Conservation (phyloP, 352 stramenopile genomes). For the Phytophthora kernoviae region DNA sequence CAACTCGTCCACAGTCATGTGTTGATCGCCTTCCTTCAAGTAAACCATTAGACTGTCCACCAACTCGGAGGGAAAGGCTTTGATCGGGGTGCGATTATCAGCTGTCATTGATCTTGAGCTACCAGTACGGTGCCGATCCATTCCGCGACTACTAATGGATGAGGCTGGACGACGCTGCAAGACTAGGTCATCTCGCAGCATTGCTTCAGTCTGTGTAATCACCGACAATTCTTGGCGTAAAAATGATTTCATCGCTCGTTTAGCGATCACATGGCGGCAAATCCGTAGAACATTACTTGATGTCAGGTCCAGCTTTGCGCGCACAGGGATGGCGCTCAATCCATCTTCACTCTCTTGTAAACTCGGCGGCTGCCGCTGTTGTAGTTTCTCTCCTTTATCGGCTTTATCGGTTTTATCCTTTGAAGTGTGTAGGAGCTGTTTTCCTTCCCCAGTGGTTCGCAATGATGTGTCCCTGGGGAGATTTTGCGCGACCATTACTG, state of each 20-base stretch:
- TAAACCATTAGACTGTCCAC: slow-evolving; percentile 54
- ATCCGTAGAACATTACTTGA: slow-evolving; percentile 70
- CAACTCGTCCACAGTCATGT: slow-evolving; percentile 69
- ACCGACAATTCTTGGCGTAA: slow-evolving; percentile 63
- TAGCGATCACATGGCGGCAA: slow-evolving; percentile 76
- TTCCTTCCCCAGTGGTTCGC: slow-evolving; percentile 42
- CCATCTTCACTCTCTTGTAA: slow-evolving; percentile 28
- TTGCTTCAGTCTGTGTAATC: slow-evolving; percentile 58
- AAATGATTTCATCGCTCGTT: slow-evolving; percentile 69
- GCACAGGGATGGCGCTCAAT: slow-evolving; percentile 10
- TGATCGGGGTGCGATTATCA: slow-evolving; percentile 41
- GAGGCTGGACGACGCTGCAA: slow-evolving; percentile 40
- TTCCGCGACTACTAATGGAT: slow-evolving; percentile 11
- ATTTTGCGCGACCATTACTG: slow-evolving; percentile 9
- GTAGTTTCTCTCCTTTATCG: slow-evolving; percentile 13
- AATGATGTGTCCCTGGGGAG: slow-evolving; percentile 41
- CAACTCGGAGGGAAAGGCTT: slow-evolving; percentile 47
- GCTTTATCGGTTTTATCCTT: slow-evolving; percentile 14
- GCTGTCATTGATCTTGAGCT: slow-evolving; percentile 8
- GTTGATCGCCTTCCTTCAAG: slow-evolving; percentile 57
- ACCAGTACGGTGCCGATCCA: slow-evolving; percentile 3
- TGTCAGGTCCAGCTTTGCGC: slow-evolving; percentile 50
- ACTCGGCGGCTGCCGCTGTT: slow-evolving; percentile 10
- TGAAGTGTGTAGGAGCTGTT: slow-evolving; percentile 9
- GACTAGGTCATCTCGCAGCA: slow-evolving; percentile 47